Evolutionary conservation across 2,329 filamentous ascomycete species (phyloP).

Genomic region (Apiospora kogelbergensis): DNA sequence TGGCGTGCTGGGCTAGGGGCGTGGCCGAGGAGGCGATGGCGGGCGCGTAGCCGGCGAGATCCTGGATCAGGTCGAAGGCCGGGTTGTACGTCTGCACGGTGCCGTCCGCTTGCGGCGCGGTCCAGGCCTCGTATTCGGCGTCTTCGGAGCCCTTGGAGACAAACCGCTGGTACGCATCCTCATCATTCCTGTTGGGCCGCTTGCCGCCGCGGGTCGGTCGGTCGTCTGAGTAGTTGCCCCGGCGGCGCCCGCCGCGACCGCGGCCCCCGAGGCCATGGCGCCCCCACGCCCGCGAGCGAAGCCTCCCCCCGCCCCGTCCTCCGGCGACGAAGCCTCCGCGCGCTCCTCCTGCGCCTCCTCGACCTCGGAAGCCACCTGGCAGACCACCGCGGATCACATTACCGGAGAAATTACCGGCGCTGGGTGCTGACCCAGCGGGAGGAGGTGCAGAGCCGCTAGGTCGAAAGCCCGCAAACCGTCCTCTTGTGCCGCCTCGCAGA

Average conservation of each 20-base stretch:
- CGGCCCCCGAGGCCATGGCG: neutral
- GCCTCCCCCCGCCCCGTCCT: slow-evolving; percentile 12
- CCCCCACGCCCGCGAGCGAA: slow-evolving; percentile 4
- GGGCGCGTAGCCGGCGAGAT: slow-evolving; percentile 38
- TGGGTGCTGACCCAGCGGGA: neutral
- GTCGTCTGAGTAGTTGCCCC: slow-evolving; percentile 10
- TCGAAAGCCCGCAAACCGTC: slow-evolving; percentile 14
- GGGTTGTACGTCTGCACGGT: slow-evolving; percentile 32
- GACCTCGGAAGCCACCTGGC: slow-evolving; percentile 19
- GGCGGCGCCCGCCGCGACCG: slow-evolving; percentile 9
- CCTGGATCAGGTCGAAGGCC: slow-evolving; percentile 27
- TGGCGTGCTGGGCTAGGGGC: slow-evolving; percentile 31
- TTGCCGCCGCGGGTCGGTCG: neutral
- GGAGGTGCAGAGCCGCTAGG: neutral
- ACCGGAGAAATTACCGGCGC: neutral
- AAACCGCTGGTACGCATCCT: slow-evolving; percentile 16
- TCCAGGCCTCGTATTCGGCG: slow-evolving; percentile 24
- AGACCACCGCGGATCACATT: slow-evolving; percentile 20
- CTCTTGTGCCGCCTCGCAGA: slow-evolving; percentile 30
- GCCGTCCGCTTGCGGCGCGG: slow-evolving; percentile 31
- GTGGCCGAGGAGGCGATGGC: slow-evolving; percentile 33
- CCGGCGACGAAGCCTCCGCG: slow-evolving; percentile 11
- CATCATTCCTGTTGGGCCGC: slow-evolving; percentile 7
- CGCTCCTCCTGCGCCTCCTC: slow-evolving; percentile 13
- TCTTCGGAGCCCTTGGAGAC: slow-evolving; percentile 6